Evolutionary conservation across 2,329 filamentous ascomycete species (phyloP), one percentile per base, ranked within the genome.

Genomic region (Ascocoryne sarcoides): DNA sequence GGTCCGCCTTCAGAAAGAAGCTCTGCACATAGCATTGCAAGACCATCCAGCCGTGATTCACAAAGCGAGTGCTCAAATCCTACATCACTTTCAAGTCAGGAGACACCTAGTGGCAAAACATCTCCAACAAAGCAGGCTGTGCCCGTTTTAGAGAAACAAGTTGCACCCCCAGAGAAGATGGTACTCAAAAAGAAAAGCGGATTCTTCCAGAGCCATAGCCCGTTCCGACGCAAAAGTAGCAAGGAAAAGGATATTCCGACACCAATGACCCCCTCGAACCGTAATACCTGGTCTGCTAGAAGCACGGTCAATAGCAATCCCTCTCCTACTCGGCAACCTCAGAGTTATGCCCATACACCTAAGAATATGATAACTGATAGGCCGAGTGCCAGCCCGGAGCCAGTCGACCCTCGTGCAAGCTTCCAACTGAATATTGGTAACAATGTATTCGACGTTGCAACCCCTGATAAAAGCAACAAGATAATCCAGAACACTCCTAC

Each of bases 341-440:
- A 65, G 35, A 33, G 59, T 4, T 68, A 66, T 43, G 59, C 59
- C 17, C 61, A 59, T 40, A 62, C 65, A 14, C 57, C 61, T 21
- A 62, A 65, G 38, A 53, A 47, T 23, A 53, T 59, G 51, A 51
- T 59, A 33, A 54, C 46, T 48, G 60, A 64, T 58, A 65, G 60
- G 44, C 62, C 68, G n/a, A 71, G 67, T 50, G 69, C 67, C 39
- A 93, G 87, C 54, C 87, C 86, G 3, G 86, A 93, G 39, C 84
- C 84, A 1, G 89, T 92, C 28, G 92, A 95, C 57, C 89, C 90
- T 41, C 82, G 92, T 47, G 88, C 90, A 29, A 95, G 84, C 60
- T 80, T 96, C 54, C 90, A 94, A 46, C 71, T 98, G 19, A 95
- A 95, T 55, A 77, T 98, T 40, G 92, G 92, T 5, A 87, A 93